Base-by-base conservation (phyloP, 2,329 filamentous ascomycete genomes). In the Apiospora saccharicola region DNA sequence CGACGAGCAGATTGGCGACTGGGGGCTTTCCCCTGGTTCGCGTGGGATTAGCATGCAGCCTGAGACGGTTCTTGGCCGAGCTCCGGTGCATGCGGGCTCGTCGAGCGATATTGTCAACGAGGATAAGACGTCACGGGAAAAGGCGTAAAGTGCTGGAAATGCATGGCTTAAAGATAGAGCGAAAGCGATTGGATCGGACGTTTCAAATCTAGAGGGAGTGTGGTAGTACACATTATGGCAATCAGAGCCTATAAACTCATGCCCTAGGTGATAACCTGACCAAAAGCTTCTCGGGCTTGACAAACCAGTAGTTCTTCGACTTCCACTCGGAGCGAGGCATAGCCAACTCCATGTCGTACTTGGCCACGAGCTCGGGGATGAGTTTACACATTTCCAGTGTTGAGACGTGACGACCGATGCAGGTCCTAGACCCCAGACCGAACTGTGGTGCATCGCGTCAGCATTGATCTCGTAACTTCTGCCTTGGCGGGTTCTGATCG, bases 1-100 rank as follows among this genome's bases (percentile, higher is more conserved):
- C 24, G 71, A 73, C 22, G 71, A 83, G 75, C 79, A 83, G 73
- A 81, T 82, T 69, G 80, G 80, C 53, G 81, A 81, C 69, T 82
- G 80, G 79, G 76, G 78, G 4, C 74, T 79, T 3, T 41, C 74
- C 1, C 75, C 76, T 13, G 76, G 75, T 69, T 24, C 57, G 19
- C 30, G 30, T 10, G 57, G 34, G 10, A 14, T 64, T 12, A 51
- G 10, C 24, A 57, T 19, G 26, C 51, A 30, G 14, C 24, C 51
- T 19, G 51, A 57, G 24, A 57, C 24, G 5, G 24, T 57, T 14
- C 24, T 57, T 4, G 51, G 51, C 19, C 51, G 14, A 30, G 51
- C 24, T 4, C 51, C 51, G 13, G 34, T 16, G 1, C 8, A 41
- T 24, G 30, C 19, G 8, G 22, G 30, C 1, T 64, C 57, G 12